A percentile compares a stretch with the other conserved stretches of the same genome.
These are phyloP conservation scores for Angomonas deanei DNA, from an alignment of 208 protist species.

Conservation along the genomic window DNA sequence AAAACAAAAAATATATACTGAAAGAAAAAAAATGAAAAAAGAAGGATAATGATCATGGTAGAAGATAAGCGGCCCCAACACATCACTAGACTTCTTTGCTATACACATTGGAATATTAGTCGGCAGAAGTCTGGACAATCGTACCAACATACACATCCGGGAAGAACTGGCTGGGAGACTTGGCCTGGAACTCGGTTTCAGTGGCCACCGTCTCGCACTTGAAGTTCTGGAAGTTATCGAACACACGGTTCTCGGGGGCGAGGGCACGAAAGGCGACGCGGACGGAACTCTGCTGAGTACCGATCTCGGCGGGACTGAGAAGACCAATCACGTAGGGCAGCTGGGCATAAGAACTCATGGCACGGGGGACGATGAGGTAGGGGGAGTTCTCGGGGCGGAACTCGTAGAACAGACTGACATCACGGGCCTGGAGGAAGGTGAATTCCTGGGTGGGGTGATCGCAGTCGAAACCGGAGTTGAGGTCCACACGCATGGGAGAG, in stretches of 20 bases:
- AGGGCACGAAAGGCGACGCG: slow-evolving; percentile 59
- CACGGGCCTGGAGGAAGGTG: slow-evolving; percentile 65
- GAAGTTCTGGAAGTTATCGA: slow-evolving; percentile 70
- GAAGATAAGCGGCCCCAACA: slow-evolving; percentile 1
- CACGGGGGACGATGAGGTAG: slow-evolving; percentile 68
- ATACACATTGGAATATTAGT: slow-evolving; percentile 15
- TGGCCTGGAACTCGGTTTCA: slow-evolving; percentile 72
- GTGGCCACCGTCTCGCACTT: slow-evolving; percentile 46
- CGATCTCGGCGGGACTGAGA: slow-evolving; percentile 49
- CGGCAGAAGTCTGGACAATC: slow-evolving; percentile 52
- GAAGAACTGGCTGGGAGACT: slow-evolving; percentile 67
- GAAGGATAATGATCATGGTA: slow-evolving; percentile 13
- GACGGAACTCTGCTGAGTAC: slow-evolving; percentile 38
- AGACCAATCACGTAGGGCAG: slow-evolving; percentile 59
- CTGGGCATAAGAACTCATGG: slow-evolving; percentile 46
- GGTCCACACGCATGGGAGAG: slow-evolving; percentile 43
- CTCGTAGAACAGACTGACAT: slow-evolving; percentile 76
- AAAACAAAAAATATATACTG: slow-evolving; percentile 10
- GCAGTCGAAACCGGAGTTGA: slow-evolving; percentile 73
- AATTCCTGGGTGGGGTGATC: slow-evolving; percentile 71
- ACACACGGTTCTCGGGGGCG: slow-evolving; percentile 49
- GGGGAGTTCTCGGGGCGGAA: slow-evolving; percentile 70
- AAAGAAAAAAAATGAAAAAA: slow-evolving; percentile 11
- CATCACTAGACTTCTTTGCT: too few species aligned
- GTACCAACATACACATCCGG: slow-evolving; percentile 77